Percentiles rank a stretch among this genome's conserved stretches.
These are phyloP conservation scores for Circinella umbellata DNA, from an alignment of 371 early-diverging fungal genomes.

Conservation along the genomic window DNA sequence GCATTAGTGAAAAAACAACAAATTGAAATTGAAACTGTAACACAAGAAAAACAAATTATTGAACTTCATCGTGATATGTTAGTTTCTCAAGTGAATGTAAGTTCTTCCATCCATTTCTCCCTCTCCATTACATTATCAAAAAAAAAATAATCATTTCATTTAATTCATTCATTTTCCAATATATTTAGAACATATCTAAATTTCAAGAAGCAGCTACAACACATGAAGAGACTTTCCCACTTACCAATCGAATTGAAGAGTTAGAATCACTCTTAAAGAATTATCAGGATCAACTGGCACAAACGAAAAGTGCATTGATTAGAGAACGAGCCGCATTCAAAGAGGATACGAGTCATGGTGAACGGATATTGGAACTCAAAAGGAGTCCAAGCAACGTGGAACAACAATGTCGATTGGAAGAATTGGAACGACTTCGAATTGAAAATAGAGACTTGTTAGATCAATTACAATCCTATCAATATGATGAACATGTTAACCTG, in stretches of 20 bases:
- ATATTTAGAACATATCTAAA: constrained; percentile 62
- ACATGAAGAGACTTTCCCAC: constrained; percentile 58
- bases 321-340: background rate
- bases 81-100: constrained; percentile 55
- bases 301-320: background rate
- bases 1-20: constrained; percentile 13
- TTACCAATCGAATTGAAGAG: constrained; percentile 61
- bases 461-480: constrained; percentile 21
- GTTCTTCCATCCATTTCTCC: background rate
- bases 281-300: constrained; percentile 3
- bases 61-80: constrained; percentile 55
- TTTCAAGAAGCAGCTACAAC: constrained; percentile 47
- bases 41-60: constrained; percentile 33
- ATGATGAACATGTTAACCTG: background rate
- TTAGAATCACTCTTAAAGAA: constrained; percentile 61
- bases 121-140: too few species aligned
- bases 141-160: too few species aligned
- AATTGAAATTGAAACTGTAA: constrained; percentile 13
- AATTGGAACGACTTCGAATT: constrained; percentile 57
- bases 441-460: constrained; percentile 63
- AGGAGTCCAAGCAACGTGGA: constrained; percentile 77
- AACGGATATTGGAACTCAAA: constrained; percentile 66
- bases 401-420: constrained; percentile 66
- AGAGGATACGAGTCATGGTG: too few species aligned
- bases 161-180: too few species aligned